phyloP scores from a whole-genome alignment of 129 eudicot species.

The Calendula officinalis region DNA sequence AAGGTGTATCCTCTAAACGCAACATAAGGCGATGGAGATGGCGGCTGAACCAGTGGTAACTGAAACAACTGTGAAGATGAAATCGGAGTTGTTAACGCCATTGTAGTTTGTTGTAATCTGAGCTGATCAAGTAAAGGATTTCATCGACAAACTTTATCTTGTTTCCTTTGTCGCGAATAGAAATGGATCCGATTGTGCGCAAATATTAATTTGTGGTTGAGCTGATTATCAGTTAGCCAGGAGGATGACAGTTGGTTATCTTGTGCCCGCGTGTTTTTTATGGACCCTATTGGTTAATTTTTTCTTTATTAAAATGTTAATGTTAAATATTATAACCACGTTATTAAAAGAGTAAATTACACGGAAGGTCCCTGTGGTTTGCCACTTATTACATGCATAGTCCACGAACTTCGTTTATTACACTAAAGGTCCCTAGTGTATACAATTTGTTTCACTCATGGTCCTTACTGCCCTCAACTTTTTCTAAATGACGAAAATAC shows the following conservation, averaged over 20 bases:
- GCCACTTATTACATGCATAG: too few relatives aligned
- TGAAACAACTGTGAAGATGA: slow-evolving; percentile 44
- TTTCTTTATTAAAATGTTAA: background rate
- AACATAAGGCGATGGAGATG: slow-evolving; percentile 19
- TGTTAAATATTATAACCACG: too few relatives aligned
- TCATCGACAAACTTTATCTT: slow-evolving; percentile 7
- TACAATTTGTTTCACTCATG: too few relatives aligned
- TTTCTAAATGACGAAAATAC: too few relatives aligned
- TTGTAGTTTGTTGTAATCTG: slow-evolving; percentile 19
- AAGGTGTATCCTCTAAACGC: slow-evolving; percentile 32
- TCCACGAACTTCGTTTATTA: too few relatives aligned
- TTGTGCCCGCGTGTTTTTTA: slow-evolving; percentile 27
- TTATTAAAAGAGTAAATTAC: too few relatives aligned
- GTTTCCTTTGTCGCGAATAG: background rate
- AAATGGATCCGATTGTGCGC: background rate
- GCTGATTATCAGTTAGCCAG: slow-evolving; percentile 17
- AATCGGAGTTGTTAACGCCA: slow-evolving; percentile 46
- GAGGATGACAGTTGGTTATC: slow-evolving; percentile 28
- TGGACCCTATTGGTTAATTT: slow-evolving; percentile 31
- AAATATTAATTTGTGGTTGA: slow-evolving; percentile 2
- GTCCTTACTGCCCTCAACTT: too few relatives aligned
- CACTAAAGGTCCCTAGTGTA: too few relatives aligned
- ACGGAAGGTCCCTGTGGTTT: too few relatives aligned
- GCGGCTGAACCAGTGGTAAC: slow-evolving; percentile 38
- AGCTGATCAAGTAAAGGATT: slow-evolving; percentile 16